These are phyloP conservation scores for Amesomyces nigricolor DNA, from an alignment of 2,329 filamentous ascomycete species.

Conservation along the genomic window DNA sequence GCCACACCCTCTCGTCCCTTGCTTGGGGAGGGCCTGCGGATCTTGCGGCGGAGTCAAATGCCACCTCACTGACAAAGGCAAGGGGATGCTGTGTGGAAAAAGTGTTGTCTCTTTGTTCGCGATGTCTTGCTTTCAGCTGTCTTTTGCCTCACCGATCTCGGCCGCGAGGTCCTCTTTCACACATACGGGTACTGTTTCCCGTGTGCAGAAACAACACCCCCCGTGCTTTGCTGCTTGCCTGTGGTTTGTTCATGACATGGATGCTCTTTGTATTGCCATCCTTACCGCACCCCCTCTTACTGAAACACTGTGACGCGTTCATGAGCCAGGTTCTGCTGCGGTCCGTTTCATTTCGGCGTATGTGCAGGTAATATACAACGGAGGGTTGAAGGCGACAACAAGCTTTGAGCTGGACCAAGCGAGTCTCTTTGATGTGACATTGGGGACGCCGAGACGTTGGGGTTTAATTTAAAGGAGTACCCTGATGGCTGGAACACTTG, in stretches of 20 bases:
- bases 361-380: background rate
- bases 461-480: background rate
- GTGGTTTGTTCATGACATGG: background rate
- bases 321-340: background rate
- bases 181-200: background rate
- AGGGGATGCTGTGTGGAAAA: background rate
- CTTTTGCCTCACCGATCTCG: too few species aligned
- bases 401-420: background rate
- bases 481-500: background rate
- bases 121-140: background rate
- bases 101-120: background rate
- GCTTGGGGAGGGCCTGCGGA: background rate
- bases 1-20: background rate
- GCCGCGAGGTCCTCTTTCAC: too few species aligned
- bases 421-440: background rate
- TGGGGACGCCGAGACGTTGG: constrained; percentile 2
- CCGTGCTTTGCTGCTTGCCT: background rate
- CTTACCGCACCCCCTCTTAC: background rate
- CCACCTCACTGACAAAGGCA: background rate
- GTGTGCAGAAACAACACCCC: background rate
- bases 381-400: background rate
- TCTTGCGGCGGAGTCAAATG: background rate
- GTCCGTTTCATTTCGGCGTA: constrained; percentile 8
- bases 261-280: background rate
- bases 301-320: constrained; percentile 1